phyloP scores from a whole-genome alignment of 306 rosid species.

The Gastrolobium bilobum region DNA sequence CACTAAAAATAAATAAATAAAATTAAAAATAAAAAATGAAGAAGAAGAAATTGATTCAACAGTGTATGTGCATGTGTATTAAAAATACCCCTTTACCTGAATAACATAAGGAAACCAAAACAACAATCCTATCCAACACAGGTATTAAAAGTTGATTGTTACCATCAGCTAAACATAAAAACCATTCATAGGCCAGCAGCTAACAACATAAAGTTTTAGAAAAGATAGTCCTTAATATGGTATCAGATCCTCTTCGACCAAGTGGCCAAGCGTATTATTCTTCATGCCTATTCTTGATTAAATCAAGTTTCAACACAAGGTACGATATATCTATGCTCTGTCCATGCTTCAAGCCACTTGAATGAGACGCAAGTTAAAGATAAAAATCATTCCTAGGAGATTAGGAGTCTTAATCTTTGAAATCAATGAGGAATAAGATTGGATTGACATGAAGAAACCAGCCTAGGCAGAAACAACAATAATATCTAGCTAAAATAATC shows the following conservation, averaged over 20 bases:
- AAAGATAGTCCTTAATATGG: not conserved
- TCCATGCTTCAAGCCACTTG: conserved; percentile 4
- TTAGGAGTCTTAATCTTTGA: conserved; percentile 21
- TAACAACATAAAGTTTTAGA: not conserved
- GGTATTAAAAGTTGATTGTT: conserved; percentile 17
- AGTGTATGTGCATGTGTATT: not conserved
- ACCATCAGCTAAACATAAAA: conserved; percentile 18
- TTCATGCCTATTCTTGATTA: not conserved
- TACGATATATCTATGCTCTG: not conserved
- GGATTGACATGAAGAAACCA: conserved; percentile 29
- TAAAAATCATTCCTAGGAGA: not conserved
- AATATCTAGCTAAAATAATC: conserved; percentile 40
- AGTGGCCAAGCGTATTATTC: conserved; percentile 25
- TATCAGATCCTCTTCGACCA: conserved; percentile 19
- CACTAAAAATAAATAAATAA: not conserved
- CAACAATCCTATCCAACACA: conserved; percentile 8
- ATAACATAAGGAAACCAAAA: conserved; percentile 35
- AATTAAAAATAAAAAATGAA: no score
- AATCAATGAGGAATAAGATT: conserved; percentile 8
- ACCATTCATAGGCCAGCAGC: not conserved
- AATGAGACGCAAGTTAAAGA: not conserved
- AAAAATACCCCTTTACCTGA: not conserved
- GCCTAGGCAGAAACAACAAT: conserved; percentile 36
- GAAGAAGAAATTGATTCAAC: not conserved
- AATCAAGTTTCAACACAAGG: conserved; percentile 21